Evolutionary conservation across 2,329 filamentous ascomycete species (phyloP), one percentile per base, ranked within the genome.

Genomic region (Penicillium sp.): DNA sequence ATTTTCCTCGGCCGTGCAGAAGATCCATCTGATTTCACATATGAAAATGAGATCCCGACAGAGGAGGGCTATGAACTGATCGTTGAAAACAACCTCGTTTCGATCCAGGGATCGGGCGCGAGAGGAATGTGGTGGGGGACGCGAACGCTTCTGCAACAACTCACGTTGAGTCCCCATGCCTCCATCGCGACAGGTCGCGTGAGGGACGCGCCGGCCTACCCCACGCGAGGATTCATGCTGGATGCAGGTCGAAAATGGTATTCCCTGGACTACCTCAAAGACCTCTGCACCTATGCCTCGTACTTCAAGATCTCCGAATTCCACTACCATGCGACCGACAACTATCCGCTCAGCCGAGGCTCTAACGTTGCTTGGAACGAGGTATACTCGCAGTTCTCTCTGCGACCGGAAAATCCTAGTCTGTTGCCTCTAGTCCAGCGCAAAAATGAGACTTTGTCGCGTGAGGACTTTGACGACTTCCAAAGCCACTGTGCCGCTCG

Each of bases 291-390:
- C 0, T 87, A 86, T 69, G 81, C 85, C 62, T 86, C 84, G 31
- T 86, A 84, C 67, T 87, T 85, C 74, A 87, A 87, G 66, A 81
- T 86, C 63, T 86, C 85, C 62, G 81, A 80, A 1, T 82, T 87
- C 54, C 85, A 87, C 47, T 70, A 86, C 17, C 85, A 87, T 66
- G 75, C 85, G 3, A 84, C 80, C 60, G 85, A 87, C 67, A 86
- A 86, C 63, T 79, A 82, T 45, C 84, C 83, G 38, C 73, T 79
- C 1, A 73, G 76, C 22, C 75, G 80, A 17, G 85, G 86, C 49
- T 78, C 76, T 3, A 75, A 77, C 17, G 79, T 83, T 50, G 77
- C 76, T 0, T 82, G 79, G 55, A 68, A 82, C 31, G 71, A 80
- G 11, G 75, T 86, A 0, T 86, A 86, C 61, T 81, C 84, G 1